Evolutionary conservation across 2,329 filamentous ascomycete species (phyloP).

Genomic region (Aureobasidium sp.): DNA sequence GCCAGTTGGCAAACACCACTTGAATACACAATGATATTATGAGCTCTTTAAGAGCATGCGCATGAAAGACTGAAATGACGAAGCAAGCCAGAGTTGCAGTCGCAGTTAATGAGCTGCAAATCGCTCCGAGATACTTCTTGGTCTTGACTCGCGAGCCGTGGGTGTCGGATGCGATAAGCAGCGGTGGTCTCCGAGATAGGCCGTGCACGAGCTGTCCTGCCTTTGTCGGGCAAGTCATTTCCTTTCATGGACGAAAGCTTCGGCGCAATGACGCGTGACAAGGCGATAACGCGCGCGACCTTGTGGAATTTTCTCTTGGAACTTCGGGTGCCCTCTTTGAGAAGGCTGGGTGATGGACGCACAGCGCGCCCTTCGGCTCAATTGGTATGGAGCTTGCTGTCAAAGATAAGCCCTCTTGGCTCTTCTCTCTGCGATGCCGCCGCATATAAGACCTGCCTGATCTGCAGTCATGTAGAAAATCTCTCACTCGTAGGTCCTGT

Average conservation of each 20-base stretch:
- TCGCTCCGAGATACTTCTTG: background rate
- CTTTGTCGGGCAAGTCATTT: background rate
- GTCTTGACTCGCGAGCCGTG: background rate
- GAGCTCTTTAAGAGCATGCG: background rate
- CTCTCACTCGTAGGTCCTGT: background rate
- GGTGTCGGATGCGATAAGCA: background rate
- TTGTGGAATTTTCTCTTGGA: background rate
- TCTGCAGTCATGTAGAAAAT: background rate
- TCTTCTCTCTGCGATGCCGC: no score
- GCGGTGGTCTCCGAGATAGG: background rate
- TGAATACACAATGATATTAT: no score
- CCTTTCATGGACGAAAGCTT: background rate
- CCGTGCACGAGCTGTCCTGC: background rate
- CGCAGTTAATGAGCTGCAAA: background rate
- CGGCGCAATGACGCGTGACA: background rate
- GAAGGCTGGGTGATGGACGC: background rate
- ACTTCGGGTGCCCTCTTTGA: background rate
- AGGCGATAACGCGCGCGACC: background rate
- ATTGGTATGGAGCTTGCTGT: background rate
- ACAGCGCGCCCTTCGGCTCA: conserved; percentile 5
- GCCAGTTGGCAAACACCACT: background rate
- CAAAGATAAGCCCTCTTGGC: background rate
- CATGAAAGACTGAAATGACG: background rate
- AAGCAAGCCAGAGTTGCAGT: background rate
- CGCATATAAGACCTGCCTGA: background rate